Evolutionary conservation across 2,329 filamentous ascomycete genomes (phyloP).

Genomic region (Colletotrichum sp.): DNA sequence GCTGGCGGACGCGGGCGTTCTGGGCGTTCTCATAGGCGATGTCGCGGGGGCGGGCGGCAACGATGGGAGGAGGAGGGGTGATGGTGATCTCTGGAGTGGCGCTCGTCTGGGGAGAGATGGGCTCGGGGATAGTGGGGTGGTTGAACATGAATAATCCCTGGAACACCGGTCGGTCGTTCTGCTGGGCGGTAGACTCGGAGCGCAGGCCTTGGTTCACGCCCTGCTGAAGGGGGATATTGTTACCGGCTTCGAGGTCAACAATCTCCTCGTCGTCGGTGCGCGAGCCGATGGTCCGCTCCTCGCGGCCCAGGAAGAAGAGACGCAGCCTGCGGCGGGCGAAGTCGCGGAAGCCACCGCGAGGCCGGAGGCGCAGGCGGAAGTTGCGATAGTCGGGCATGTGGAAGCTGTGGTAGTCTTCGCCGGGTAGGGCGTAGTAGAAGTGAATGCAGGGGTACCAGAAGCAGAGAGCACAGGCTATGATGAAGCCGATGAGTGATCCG

Average conservation of each 20-base stretch:
- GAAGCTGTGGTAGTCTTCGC: not conserved
- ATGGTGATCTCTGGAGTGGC: not conserved
- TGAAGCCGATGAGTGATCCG: slow-evolving; percentile 14
- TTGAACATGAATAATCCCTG: not conserved
- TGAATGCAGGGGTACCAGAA: slow-evolving; percentile 22
- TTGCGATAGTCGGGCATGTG: not conserved
- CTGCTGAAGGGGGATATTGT: not conserved
- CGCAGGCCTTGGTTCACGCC: not conserved
- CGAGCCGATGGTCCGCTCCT: not conserved
- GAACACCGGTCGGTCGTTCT: not conserved
- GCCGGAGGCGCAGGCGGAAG: not conserved
- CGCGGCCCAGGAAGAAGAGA: not conserved
- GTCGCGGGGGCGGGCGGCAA: not conserved
- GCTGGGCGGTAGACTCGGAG: not conserved
- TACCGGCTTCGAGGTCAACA: not conserved
- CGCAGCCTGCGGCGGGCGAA: not conserved
- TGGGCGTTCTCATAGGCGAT: not conserved
- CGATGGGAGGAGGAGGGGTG: not conserved
- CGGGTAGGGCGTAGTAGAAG: not conserved
- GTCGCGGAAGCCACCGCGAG: not conserved
- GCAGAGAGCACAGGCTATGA: slow-evolving; percentile 21
- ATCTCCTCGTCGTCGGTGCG: not conserved
- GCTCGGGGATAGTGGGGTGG: not conserved
- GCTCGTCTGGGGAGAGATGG: not conserved
- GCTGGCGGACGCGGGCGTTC: not conserved